These are phyloP conservation scores for Senna tora DNA, from an alignment of 306 rosid genomes.

Conservation along the genomic window DNA sequence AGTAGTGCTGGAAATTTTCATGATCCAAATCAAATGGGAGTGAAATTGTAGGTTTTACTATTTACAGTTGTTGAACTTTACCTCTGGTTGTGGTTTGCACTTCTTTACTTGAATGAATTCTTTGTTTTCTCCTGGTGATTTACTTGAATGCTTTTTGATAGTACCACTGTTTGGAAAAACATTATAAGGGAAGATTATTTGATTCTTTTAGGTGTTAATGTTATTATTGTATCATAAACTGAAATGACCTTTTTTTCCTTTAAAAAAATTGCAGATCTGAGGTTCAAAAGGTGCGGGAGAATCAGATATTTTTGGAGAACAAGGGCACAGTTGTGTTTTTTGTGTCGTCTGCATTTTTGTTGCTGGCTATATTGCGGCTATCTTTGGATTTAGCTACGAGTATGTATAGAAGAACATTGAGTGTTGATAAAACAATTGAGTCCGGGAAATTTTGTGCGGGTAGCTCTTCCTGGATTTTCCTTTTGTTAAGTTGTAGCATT, in stretches of 20 bases:
- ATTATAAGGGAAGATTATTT: not conserved
- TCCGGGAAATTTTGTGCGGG: constrained; percentile 69
- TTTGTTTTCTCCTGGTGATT: not conserved
- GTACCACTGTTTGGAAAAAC: constrained; percentile 9
- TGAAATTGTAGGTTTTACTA: not conserved
- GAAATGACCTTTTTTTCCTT: not conserved
- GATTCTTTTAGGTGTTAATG: not conserved
- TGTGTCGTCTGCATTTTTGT: constrained; percentile 62
- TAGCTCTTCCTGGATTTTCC: constrained; percentile 74
- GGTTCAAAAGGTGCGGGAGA: constrained; percentile 66
- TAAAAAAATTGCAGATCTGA: constrained; percentile 62
- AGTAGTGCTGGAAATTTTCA: not conserved
- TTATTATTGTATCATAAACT: constrained; percentile 8
- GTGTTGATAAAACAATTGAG: constrained; percentile 48
- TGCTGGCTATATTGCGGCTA: constrained; percentile 58
- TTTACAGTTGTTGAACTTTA: constrained; percentile 4
- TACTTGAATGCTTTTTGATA: not conserved
- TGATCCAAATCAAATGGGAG: not conserved
- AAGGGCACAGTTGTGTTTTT: constrained; percentile 64
- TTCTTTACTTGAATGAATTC: not conserved
- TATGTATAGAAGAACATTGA: constrained; percentile 47
- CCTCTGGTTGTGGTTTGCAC: constrained; percentile 16
- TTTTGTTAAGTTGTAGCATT: constrained; percentile 65
- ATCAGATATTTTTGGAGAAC: constrained; percentile 70
- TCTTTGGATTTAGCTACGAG: constrained; percentile 50